Evolutionary conservation across 192 early-diverging fungal genomes (phyloP), one percentile per base, ranked within the genome.

Genomic region (Coemansia sp.): DNA sequence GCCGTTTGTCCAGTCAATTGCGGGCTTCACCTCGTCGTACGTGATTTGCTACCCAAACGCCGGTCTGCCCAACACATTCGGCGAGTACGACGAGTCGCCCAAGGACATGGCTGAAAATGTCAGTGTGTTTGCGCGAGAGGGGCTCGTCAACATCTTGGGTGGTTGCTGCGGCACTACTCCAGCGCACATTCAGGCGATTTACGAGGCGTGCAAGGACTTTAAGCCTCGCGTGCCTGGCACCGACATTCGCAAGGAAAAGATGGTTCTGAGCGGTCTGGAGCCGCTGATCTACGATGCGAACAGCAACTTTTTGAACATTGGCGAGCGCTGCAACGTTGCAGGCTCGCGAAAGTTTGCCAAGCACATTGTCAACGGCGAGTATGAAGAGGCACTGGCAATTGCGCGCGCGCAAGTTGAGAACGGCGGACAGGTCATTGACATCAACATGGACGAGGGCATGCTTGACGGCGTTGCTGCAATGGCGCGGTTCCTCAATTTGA

Each of bases 101-200:
- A 87, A 78, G 37, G 68, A 77, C 36, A 97, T 97, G 95, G 90
- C 90, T 5, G 81, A 81, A 33, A 83, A 89, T 46, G 88, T 97
- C 33, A 80, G 80, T 38, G 84, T 81, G 7, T 97, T 97, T 81
- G 95, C 95, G 17, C 81, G 84, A 45, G 89, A 93, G 26, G 93
- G 93, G n/a, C 78, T 97, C 19, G 80, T 97, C 35, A 95, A 93
- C 63, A 94, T 97, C 79, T 74, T 97, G 19, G 95, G 95, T 47
- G 95, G 95, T 33, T 97, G 95, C 82, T 97, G 95, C 58, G 95
- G 95, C 63, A 93, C 93, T 15, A 97, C 95, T 5, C 95, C 95
- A 1, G 89, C 79, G 15, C 95, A 97, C 64, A 95, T 97, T 58
- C 85, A 87, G 55, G 90, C 89, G 35, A 80, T 90, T 17, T 82